Evolutionary conservation across 352 stramenopile species (phyloP).

Genomic region (Phytophthora foliorum): DNA sequence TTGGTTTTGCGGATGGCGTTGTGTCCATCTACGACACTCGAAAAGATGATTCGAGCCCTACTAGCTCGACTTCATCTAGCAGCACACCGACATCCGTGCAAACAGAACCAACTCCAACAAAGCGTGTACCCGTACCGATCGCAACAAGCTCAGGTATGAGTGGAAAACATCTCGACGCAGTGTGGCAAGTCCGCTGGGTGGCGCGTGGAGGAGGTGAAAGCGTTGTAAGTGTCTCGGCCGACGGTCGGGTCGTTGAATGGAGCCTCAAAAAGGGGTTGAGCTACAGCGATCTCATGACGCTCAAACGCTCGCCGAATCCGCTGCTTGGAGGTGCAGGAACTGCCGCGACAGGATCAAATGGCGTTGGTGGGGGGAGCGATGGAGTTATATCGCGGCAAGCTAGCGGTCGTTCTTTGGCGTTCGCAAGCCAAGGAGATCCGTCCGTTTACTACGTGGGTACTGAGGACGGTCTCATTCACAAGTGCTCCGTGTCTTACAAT

Average conservation of each 20-base stretch:
- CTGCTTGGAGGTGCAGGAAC: slow-evolving; percentile 58
- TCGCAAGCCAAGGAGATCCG: slow-evolving; percentile 74
- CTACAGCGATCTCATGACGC: slow-evolving; percentile 91
- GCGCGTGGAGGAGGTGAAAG: slow-evolving; percentile 88
- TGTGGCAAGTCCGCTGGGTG: slow-evolving; percentile 95
- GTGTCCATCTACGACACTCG: slow-evolving; percentile 93
- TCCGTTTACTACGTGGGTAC: slow-evolving; percentile 93
- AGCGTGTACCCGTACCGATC: slow-evolving; percentile 50
- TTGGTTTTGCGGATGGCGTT: slow-evolving; percentile 91
- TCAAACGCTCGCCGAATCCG: slow-evolving; percentile 87
- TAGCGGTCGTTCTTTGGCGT: slow-evolving; percentile 91
- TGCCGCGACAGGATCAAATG: slow-evolving; percentile 50
- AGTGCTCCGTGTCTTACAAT: slow-evolving; percentile 94
- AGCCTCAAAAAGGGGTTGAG: slow-evolving; percentile 94
- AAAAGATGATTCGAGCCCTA: slow-evolving; percentile 53
- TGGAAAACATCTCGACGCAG: slow-evolving; percentile 90
- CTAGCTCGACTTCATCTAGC: slow-evolving; percentile 8
- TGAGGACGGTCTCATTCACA: slow-evolving; percentile 93
- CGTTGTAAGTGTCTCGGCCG: slow-evolving; percentile 92
- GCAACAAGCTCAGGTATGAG: slow-evolving; percentile 63
- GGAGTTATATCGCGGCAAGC: slow-evolving; percentile 91
- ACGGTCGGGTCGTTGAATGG: slow-evolving; percentile 94
- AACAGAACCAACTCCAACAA: neutral
- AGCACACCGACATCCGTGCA: neutral
- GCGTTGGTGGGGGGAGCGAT: slow-evolving; percentile 22